These are phyloP conservation scores for Aspergillus baeticus DNA, from an alignment of 495 filamentous ascomycete species.

Conservation along the genomic window DNA sequence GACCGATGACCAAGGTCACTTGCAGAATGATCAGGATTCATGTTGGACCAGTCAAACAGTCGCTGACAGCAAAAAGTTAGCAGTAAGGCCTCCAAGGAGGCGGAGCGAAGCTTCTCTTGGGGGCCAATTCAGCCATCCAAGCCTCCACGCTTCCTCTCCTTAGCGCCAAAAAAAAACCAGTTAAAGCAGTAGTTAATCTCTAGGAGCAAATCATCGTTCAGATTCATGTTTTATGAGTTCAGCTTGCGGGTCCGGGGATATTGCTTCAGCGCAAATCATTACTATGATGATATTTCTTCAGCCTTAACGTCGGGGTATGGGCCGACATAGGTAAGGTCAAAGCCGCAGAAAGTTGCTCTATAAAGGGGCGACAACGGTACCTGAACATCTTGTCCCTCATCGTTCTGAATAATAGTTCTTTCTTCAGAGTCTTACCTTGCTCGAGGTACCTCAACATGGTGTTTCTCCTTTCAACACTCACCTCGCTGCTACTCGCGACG, in stretches of 20 bases:
- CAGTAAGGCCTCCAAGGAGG: not conserved
- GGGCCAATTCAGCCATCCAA: not conserved
- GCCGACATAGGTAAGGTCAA: no score
- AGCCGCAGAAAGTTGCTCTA: not conserved
- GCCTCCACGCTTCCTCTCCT: no score
- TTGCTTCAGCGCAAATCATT: not conserved
- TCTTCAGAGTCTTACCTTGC: not conserved
- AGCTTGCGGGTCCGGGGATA: not conserved
- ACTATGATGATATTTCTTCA: not conserved
- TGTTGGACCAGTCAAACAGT: not conserved
- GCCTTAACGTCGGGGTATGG: no score
- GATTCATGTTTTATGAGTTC: no score
- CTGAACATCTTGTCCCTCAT: not conserved
- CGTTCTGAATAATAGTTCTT: not conserved
- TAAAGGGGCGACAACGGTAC: not conserved
- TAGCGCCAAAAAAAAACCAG: no score
- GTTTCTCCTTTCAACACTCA: not conserved
- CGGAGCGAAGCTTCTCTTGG: constrained; percentile 1
- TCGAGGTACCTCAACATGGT: not conserved
- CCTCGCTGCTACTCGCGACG: not conserved
- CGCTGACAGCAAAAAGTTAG: not conserved
- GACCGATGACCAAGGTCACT: no score
- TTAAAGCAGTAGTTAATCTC: no score
- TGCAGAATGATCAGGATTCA: no score
- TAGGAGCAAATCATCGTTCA: no score